Evolutionary conservation across 2,329 filamentous ascomycete species (phyloP).

Genomic region (Colletotrichum lini): DNA sequence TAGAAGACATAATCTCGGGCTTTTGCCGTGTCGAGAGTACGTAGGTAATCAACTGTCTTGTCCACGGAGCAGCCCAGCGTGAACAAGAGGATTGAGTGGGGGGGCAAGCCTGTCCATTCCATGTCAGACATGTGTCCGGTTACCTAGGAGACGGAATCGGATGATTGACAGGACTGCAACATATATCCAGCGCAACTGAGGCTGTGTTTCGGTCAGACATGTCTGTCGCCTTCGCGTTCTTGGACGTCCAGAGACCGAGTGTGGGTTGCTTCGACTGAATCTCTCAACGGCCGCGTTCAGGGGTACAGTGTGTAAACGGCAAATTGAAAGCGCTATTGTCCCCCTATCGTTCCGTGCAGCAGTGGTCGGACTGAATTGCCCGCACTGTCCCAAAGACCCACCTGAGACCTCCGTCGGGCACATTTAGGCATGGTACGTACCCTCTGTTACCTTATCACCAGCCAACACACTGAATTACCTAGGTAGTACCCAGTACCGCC

Average conservation of each 20-base stretch:
- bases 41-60: constrained; percentile 13
- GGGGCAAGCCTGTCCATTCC: too few relatives aligned
- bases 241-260: not conserved
- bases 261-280: not conserved
- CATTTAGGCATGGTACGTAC: constrained; percentile 17
- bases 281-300: constrained; percentile 6
- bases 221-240: constrained; percentile 1
- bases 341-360: not conserved
- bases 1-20: constrained; percentile 20
- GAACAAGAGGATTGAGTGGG: too few relatives aligned
- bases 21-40: not conserved
- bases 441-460: constrained; percentile 8
- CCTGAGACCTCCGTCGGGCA: constrained; percentile 11
- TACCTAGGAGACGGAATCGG: not conserved
- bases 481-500: not conserved
- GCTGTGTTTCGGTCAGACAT: not conserved
- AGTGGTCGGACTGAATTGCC: too few relatives aligned
- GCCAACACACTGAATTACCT: constrained; percentile 5
- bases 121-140: not conserved
- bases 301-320: constrained; percentile 17
- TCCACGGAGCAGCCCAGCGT: not conserved
- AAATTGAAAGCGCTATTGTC: fast-evolving
- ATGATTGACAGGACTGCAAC: not conserved
- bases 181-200: not conserved
- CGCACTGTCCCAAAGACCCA: not conserved